Percentiles rank a stretch among this genome's conserved stretches.
Conservation (phyloP, 495 filamentous ascomycete species). For the Talaromyces thailandensis region DNA sequence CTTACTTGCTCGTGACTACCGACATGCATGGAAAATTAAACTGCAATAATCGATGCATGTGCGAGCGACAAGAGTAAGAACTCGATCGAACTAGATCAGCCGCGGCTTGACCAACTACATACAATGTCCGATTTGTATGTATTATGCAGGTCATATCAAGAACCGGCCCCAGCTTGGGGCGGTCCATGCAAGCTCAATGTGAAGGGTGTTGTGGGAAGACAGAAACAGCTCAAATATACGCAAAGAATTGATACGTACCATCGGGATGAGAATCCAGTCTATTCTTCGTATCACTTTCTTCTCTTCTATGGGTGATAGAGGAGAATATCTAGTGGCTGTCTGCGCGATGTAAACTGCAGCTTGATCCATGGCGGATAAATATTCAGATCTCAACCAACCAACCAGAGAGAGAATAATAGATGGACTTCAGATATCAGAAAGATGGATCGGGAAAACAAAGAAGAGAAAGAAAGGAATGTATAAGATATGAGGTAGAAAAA, state of each 20-base stretch:
- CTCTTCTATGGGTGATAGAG: constrained; percentile 17
- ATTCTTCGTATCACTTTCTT: constrained; percentile 28
- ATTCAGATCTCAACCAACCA: not conserved
- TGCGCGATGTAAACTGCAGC: constrained; percentile 6
- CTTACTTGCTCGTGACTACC: not conserved
- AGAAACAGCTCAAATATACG: not conserved
- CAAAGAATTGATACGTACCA: constrained; percentile 17
- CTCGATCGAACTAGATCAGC: not conserved
- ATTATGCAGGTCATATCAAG: not conserved
- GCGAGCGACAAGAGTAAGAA: not conserved
- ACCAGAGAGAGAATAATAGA: not conserved
- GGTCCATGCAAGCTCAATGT: not conserved
- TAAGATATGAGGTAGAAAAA: not conserved
- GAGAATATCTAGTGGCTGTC: constrained; percentile 1
- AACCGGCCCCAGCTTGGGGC: not conserved
- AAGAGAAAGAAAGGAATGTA: not conserved
- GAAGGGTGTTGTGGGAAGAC: not conserved
- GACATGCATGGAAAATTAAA: not conserved
- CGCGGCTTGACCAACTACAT: not conserved
- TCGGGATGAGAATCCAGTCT: constrained; percentile 31
- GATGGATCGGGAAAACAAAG: not conserved
- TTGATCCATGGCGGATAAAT: constrained; percentile 6
- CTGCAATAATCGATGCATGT: not conserved
- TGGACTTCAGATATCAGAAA: not conserved
- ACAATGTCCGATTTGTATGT: not conserved